A percentile compares a stretch with the other conserved stretches of the same genome.
These are phyloP conservation scores for Cryphonectria japonica DNA, from an alignment of 2,329 filamentous ascomycete genomes.

Conservation along the genomic window DNA sequence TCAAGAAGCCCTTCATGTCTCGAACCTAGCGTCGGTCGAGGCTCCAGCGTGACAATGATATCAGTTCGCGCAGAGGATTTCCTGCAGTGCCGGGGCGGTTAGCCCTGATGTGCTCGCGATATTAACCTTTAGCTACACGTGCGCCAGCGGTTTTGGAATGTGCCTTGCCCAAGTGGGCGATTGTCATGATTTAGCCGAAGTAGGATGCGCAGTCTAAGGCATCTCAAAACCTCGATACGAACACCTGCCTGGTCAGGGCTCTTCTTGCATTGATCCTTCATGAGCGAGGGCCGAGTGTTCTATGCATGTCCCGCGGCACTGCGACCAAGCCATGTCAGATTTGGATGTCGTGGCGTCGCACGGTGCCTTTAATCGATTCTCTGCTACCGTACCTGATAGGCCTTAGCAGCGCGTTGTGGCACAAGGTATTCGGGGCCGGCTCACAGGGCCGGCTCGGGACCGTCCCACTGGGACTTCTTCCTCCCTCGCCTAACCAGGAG, in stretches of 20 bases:
- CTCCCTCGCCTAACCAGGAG: not conserved
- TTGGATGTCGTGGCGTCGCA: not conserved
- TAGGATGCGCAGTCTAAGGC: constrained; percentile 7
- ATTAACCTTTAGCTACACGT: not conserved
- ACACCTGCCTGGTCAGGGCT: not conserved
- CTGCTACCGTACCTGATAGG: not conserved
- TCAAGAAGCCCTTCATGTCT: not conserved
- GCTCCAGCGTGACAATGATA: not conserved
- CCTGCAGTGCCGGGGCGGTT: not conserved
- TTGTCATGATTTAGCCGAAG: not conserved
- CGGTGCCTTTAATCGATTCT: too few relatives aligned
- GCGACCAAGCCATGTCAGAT: constrained; percentile 3
- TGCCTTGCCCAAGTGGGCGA: not conserved
- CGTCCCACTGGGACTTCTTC: not conserved
- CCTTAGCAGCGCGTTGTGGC: not conserved
- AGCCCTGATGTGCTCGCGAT: not conserved
- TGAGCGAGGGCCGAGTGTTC: not conserved
- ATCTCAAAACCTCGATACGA: constrained; percentile 4
- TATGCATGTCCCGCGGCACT: not conserved
- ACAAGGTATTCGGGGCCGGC: not conserved
- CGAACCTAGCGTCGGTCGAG: not conserved
- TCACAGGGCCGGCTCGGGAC: not conserved
- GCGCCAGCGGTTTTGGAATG: not conserved
- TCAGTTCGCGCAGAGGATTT: not conserved
- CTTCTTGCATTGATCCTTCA: constrained; percentile 6